Evolutionary conservation across 2,329 filamentous ascomycete genomes (phyloP), one percentile per base, ranked within the genome.

Genomic region (Alternaria arbusti): DNA sequence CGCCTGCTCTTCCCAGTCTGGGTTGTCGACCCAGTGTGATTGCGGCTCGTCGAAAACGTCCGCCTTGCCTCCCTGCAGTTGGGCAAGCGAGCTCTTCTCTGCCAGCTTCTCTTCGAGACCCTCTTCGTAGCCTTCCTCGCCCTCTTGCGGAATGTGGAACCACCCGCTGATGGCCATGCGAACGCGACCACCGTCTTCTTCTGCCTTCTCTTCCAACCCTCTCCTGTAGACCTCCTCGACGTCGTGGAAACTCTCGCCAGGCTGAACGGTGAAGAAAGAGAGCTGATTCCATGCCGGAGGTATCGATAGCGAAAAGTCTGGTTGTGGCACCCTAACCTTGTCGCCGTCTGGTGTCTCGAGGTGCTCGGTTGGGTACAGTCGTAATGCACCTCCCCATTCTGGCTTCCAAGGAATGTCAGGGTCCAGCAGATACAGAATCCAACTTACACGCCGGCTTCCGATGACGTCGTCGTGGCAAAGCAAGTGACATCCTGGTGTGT

Each of bases 381-480:
- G 89, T 72, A 99, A 84, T 0, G 95, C 95, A 64, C 96, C 96
- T 68, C 96, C 96, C 93, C 94, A 99, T 78, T 93, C 90, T 15
- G 91, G 83, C 83, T 95, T 89, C 96, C 96, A 99, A 6, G 92
- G 90, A 63, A 86, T 89, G 75, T 98, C 95, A 5, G 96, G 96
- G 77, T 98, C 93, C 13, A 93, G 95, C 66, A 99, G 85, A 80
- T 99, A 99, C 63, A 99, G 85, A 70, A 99, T 99, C 80, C 97
- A 99, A 85, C 94, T 97, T 74, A 99, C 90, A 69, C 94, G 90
- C 64, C 96, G 88, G 76, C 91, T 97, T n/a, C 96, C 96, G 80
- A 99, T 99, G 65, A 99, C 96, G 82, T 99, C 96, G 84, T 99
- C 96, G 77, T 99, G 96, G 82, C 96, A 98, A 28, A 99, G 86